Evolutionary conservation across 805 yeast genomes (phyloP), one percentile per base, ranked within the genome.

Genomic region (Blastobotrys terrestris): DNA sequence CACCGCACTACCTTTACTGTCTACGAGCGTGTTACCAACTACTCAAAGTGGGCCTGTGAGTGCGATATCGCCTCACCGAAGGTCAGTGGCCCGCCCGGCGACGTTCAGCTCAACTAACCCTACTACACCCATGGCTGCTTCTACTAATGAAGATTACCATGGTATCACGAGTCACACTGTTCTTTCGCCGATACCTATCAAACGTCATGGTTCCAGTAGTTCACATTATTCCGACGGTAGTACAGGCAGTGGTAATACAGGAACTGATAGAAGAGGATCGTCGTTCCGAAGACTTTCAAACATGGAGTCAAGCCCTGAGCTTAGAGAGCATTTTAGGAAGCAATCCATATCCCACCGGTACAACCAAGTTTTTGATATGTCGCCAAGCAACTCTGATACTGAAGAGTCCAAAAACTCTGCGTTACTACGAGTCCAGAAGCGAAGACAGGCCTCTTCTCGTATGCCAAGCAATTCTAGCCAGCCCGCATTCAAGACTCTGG

Each of bases 301-400:
- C 42, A 57, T 57, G 57, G 61, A 53, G 21, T 54, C 59, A 14
- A 57, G 58, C 20, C 62, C 62, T 13, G 63, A 60, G 19, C 51
- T 58, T 7, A 54, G 60, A 13, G 62, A 58, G 19, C 59, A 59
- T 14, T 58, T 54, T 46, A 41, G 58, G n/a, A 49, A 53, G 11
- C 58, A 52, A 44, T 35, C 56, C 4, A 31, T 35, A 13, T 44
- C 46, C 20, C 49, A 49, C 19, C 50, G 54, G 14, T 43, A 49
- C 13, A 21, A 53, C 14, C 60, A 59, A 35, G 63, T 60, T 20
- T 60, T 62, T 51, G 68, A 65, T 18, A 55, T 60, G 46, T 63
- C 68, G 0, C 77, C 86, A 0, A 78, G 81, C 11, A 70, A 75
- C 44, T 84, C 91, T 0, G 91, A 85, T 60, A 81, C 77, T 8